A percentile compares a stretch with the other conserved stretches of the same genome.
Conservation (phyloP, 257 asterid genomes). For the Cynanchum wilfordii region DNA sequence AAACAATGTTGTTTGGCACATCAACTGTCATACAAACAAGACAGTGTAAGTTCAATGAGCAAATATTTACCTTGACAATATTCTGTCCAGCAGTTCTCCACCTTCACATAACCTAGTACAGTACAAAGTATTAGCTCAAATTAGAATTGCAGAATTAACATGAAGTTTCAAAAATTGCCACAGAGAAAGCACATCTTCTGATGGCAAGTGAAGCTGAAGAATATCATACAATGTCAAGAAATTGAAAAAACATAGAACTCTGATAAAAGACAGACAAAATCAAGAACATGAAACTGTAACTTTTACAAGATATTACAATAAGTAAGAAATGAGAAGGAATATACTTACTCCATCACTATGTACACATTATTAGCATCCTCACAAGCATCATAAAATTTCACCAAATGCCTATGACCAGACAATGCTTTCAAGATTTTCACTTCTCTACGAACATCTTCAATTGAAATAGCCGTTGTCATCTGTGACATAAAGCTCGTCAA, state of each 20-base stretch:
- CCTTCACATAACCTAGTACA: conserved; percentile 90
- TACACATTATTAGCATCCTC: conserved; percentile 89
- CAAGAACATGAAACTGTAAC: neutral
- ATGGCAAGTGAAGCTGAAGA: neutral
- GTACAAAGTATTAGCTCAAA: conserved; percentile 20
- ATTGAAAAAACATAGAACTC: neutral
- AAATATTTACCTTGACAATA: conserved; percentile 64
- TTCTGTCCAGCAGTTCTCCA: conserved; percentile 89
- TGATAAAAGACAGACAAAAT: neutral
- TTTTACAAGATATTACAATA: neutral
- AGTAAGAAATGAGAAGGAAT: conserved; percentile 22
- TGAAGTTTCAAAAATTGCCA: neutral
- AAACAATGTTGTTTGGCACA: neutral
- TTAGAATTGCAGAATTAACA: neutral
- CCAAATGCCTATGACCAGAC: conserved; percentile 87
- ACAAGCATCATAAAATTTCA: conserved; percentile 85
- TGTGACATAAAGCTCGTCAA: conserved; percentile 33
- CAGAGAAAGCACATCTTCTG: neutral
- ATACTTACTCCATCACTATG: conserved; percentile 90
- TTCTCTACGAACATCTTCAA: conserved; percentile 95
- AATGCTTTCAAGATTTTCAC: conserved; percentile 91
- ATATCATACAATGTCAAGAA: neutral
- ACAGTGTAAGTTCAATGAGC: neutral
- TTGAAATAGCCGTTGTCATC: conserved; percentile 94
- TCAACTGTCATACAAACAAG: conserved; percentile 9